A percentile compares a stretch with the other conserved stretches of the same genome.
These are phyloP conservation scores for Juncus effusus DNA, from an alignment of 176 grass and related monocot species.

Conservation along the genomic window DNA sequence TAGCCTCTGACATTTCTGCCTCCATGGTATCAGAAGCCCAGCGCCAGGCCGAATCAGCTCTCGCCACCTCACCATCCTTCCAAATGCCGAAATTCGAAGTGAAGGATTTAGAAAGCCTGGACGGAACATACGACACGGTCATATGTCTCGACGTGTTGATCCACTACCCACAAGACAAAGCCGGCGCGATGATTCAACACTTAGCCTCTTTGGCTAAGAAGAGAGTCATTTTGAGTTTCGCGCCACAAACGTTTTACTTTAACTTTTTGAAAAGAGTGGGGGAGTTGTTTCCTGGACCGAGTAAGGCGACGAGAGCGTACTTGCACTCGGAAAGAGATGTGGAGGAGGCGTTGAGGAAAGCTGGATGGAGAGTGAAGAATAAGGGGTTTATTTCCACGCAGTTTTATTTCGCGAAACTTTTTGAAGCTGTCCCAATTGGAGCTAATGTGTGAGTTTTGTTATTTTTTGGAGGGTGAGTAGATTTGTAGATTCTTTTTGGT, in stretches of 20 bases:
- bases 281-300: constrained; percentile 83
- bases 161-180: constrained; percentile 82
- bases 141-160: constrained; percentile 94
- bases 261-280: constrained; percentile 78
- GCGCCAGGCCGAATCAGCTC: constrained; percentile 39
- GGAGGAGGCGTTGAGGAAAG: constrained; percentile 63
- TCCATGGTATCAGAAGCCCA: constrained; percentile 81
- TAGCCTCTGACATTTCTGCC: constrained; percentile 70
- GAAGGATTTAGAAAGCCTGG: constrained; percentile 55
- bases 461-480: not conserved
- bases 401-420: constrained; percentile 95
- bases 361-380: constrained; percentile 64
- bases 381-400: constrained; percentile 78
- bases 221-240: constrained; percentile 76
- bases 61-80: constrained; percentile 16
- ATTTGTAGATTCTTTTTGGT: not conserved
- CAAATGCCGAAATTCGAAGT: constrained; percentile 71
- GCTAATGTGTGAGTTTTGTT: not conserved
- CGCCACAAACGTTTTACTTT: constrained; percentile 75
- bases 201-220: constrained; percentile 73
- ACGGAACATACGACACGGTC: constrained; percentile 59
- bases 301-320: constrained; percentile 86
- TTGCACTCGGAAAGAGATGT: constrained; percentile 73
- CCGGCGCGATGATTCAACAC: constrained; percentile 72
- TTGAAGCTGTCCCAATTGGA: constrained; percentile 56